Conservation (phyloP, 2,329 filamentous ascomycete genomes). For the Beauveria bassiana region DNA sequence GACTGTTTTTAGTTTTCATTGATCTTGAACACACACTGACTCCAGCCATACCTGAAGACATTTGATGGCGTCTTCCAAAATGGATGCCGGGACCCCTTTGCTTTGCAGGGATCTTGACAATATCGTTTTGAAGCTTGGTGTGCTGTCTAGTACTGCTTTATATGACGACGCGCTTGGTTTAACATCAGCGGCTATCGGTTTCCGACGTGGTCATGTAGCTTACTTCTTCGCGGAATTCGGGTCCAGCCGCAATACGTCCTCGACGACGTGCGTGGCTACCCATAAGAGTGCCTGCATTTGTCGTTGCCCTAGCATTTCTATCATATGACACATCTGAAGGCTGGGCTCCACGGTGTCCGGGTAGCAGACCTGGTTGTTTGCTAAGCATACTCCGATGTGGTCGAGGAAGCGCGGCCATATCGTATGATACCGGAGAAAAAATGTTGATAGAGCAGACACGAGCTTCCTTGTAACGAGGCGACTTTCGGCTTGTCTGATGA, state of each 20-base stretch:
- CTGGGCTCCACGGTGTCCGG: slow-evolving; percentile 20
- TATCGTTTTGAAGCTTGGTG: slow-evolving; percentile 31
- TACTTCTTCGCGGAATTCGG: slow-evolving; percentile 50
- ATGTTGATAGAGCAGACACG: slow-evolving; percentile 68
- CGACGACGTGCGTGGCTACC: slow-evolving; percentile 41
- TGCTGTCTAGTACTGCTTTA: slow-evolving; percentile 32
- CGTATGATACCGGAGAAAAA: slow-evolving; percentile 62
- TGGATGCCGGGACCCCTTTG: slow-evolving; percentile 21
- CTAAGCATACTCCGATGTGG: slow-evolving; percentile 52
- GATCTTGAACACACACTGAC: slow-evolving; percentile 21
- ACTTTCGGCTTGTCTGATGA: slow-evolving; percentile 43
- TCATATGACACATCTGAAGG: slow-evolving; percentile 35
- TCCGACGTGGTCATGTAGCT: slow-evolving; percentile 14
- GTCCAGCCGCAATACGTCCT: slow-evolving; percentile 50
- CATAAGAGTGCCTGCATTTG: slow-evolving; percentile 52
- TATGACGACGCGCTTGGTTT: slow-evolving; percentile 29
- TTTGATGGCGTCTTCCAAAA: slow-evolving; percentile 48
- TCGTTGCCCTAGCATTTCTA: slow-evolving; percentile 39
- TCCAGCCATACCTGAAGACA: slow-evolving; percentile 49
- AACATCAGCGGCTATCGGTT: slow-evolving; percentile 16
- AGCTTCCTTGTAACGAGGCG: slow-evolving; percentile 64
- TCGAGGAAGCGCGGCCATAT: slow-evolving; percentile 59
- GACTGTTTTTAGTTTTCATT: neutral
- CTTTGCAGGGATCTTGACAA: slow-evolving; percentile 31
- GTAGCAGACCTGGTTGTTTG: slow-evolving; percentile 18